Conservation (phyloP, 345 rosid species). For the Bruguiera parviflora region DNA sequence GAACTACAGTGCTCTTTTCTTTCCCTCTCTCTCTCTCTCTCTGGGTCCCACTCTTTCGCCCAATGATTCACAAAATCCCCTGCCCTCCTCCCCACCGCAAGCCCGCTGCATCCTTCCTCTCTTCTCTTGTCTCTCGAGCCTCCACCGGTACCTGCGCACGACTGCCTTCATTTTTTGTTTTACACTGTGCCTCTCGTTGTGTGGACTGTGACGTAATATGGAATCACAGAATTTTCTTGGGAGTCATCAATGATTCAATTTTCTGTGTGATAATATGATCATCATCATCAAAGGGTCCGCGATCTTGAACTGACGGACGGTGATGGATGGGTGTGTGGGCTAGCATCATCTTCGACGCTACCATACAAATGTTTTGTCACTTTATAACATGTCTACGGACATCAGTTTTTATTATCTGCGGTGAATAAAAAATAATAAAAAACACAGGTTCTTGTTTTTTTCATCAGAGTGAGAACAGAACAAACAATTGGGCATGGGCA, state of each 20-base stretch:
- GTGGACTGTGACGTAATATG: slow-evolving; percentile 11
- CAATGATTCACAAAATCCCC: too few relatives aligned
- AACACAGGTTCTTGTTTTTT: too few relatives aligned
- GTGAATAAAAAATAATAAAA: background rate
- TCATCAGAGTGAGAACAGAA: background rate
- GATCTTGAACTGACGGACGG: too few relatives aligned
- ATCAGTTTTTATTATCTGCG: background rate
- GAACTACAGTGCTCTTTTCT: slow-evolving; percentile 36
- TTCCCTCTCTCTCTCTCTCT: background rate
- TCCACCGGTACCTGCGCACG: too few relatives aligned
- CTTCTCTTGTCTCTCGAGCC: background rate
- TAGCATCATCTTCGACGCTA: too few relatives aligned
- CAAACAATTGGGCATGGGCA: background rate
- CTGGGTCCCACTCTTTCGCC: too few relatives aligned
- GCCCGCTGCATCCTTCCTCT: background rate
- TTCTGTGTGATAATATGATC: background rate
- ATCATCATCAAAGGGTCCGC: background rate
- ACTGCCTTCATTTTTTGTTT: too few relatives aligned
- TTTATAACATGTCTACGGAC: background rate
- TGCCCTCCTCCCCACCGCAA: background rate
- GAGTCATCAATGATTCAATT: background rate
- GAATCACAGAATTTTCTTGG: slow-evolving; percentile 18
- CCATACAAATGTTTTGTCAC: too few relatives aligned
- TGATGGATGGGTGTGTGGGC: too few relatives aligned
- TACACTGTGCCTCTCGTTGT: background rate